Conservation (phyloP, 2,329 filamentous ascomycete genomes). For the Ascochyta pisi region DNA sequence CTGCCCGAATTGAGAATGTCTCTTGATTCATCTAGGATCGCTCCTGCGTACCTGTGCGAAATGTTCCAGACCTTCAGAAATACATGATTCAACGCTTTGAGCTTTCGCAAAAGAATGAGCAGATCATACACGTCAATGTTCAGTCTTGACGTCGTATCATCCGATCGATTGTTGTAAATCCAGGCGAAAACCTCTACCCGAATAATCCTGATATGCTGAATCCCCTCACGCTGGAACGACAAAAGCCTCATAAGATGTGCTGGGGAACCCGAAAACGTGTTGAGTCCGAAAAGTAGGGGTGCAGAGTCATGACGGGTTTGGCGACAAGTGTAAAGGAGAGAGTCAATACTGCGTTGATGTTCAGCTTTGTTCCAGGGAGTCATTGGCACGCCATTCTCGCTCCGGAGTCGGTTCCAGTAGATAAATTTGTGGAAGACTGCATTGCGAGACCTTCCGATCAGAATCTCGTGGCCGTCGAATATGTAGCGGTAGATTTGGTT, state of each 20-base stretch:
- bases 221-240: not conserved
- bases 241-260: not conserved
- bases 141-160: not conserved
- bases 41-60: not conserved
- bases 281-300: not conserved
- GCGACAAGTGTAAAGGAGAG: not conserved
- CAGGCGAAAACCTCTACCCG: not conserved
- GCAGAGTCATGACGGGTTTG: not conserved
- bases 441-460: not conserved
- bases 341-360: not conserved
- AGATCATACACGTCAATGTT: not conserved
- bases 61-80: not conserved
- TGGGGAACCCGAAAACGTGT: not conserved
- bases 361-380: not conserved
- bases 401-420: not conserved
- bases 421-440: not conserved
- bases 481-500: slow-evolving; percentile 31
- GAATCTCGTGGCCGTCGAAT: slow-evolving; percentile 3
- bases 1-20: not conserved
- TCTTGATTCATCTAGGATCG: not conserved
- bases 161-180: not conserved
- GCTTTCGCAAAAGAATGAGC: not conserved
- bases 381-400: not conserved
- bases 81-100: not conserved
- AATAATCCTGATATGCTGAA: not conserved